Evolutionary conservation across 352 stramenopile species (phyloP).

Genomic region (Globisporangium cystogenes): DNA sequence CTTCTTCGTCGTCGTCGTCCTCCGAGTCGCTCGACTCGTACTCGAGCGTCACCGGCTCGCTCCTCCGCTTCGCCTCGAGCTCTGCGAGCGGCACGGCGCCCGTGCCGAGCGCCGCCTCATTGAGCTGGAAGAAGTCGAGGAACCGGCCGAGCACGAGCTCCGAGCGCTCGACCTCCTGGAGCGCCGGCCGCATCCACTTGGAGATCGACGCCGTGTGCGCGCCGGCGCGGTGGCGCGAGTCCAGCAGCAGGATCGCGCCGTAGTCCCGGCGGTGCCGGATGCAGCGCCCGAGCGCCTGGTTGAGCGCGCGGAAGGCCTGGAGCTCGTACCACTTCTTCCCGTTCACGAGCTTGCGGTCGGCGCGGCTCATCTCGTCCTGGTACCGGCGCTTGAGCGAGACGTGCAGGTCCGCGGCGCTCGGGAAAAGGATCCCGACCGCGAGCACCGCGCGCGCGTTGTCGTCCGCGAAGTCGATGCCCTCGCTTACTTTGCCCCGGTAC

Average conservation of each 20-base stretch:
- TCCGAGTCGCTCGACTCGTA: slow-evolving; percentile 23
- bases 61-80: neutral
- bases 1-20: too few species aligned
- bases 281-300: slow-evolving; percentile 98
- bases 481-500: slow-evolving; percentile 97
- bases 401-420: slow-evolving; percentile 93
- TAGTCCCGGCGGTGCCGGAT: slow-evolving; percentile 98
- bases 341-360: slow-evolving; percentile 62
- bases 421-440: slow-evolving; percentile 97
- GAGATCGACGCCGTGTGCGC: slow-evolving; percentile 58
- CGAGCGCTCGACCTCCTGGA: slow-evolving; percentile 66
- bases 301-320: slow-evolving; percentile 96
- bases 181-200: slow-evolving; percentile 75
- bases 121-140: slow-evolving; percentile 56
- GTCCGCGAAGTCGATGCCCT: slow-evolving; percentile 99
- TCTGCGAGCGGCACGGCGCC: slow-evolving; percentile 1
- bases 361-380: slow-evolving; percentile 65
- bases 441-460: slow-evolving; percentile 95
- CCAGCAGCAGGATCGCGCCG: slow-evolving; percentile 95
- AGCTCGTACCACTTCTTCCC: slow-evolving; percentile 95
- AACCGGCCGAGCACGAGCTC: slow-evolving; percentile 60
- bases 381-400: slow-evolving; percentile 77
- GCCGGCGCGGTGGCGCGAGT: slow-evolving; percentile 78
- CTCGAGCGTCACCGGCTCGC: slow-evolving; percentile 23
- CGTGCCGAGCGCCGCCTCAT: slow-evolving; percentile 30